phyloP scores from a whole-genome alignment of 2,329 filamentous ascomycete species.

The Gnomoniopsis sp. region DNA sequence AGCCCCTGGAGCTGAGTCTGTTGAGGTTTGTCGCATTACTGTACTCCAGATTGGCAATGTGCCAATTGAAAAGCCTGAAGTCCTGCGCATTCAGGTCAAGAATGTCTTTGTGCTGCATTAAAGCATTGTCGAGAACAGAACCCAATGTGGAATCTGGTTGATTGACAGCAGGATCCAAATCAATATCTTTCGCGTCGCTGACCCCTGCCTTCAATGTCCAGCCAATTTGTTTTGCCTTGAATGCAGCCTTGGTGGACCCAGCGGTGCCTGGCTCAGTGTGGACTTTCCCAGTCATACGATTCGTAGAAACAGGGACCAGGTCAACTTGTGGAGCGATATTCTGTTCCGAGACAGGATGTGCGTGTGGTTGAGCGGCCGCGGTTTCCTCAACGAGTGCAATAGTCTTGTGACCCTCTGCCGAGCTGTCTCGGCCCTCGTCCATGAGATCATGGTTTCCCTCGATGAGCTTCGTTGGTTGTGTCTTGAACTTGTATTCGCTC shows the following conservation, averaged over 20 bases:
- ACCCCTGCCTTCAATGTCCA: constrained; percentile 71
- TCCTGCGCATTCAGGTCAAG: constrained; percentile 83
- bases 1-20: constrained; percentile 81
- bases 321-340: constrained; percentile 51
- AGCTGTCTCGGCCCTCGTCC: constrained; percentile 76
- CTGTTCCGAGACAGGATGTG: constrained; percentile 50
- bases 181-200: constrained; percentile 62
- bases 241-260: constrained; percentile 68
- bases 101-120: constrained; percentile 80
- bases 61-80: constrained; percentile 92
- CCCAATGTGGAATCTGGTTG: constrained; percentile 72
- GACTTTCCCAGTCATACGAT: constrained; percentile 68
- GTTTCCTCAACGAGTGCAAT: constrained; percentile 73
- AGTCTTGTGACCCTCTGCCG: constrained; percentile 64
- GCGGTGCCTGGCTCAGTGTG: constrained; percentile 69
- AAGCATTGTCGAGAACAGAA: constrained; percentile 87
- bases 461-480: constrained; percentile 65
- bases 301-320: constrained; percentile 61
- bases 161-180: constrained; percentile 64
- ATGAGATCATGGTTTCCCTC: constrained; percentile 82
- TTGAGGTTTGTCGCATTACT: constrained; percentile 89
- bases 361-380: constrained; percentile 56
- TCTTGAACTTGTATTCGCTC: constrained; percentile 83
- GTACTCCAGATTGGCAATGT: constrained; percentile 96
- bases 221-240: constrained; percentile 76